Evolutionary conservation across 139 green algal species (phyloP).

Genomic region (Choricystis sp.): DNA sequence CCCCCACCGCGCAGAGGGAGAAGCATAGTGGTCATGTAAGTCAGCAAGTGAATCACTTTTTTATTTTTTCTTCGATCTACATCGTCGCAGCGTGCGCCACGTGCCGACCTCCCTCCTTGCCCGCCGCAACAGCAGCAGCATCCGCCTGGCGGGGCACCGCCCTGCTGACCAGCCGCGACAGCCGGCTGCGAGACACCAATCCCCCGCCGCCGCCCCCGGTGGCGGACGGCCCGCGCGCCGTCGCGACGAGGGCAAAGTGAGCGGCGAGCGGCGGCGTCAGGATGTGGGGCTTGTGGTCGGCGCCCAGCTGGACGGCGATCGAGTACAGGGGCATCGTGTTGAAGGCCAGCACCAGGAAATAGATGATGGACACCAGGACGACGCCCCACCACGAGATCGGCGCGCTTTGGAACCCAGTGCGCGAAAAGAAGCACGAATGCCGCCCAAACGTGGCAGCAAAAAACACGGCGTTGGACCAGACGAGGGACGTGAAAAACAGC

Average conservation of each 20-base stretch:
- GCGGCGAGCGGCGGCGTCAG: not conserved
- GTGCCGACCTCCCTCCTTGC: no score
- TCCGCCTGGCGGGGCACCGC: not conserved
- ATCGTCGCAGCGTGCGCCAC: no score
- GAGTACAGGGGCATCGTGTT: conserved; percentile 6
- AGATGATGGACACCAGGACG: conserved; percentile 1
- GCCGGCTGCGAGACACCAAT: not conserved
- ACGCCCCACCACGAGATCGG: conserved; percentile 1
- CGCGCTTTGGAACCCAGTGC: conserved; percentile 2
- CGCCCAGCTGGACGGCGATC: conserved; percentile 7
- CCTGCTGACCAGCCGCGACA: not conserved
- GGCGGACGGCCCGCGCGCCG: no score
- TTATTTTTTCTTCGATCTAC: no score
- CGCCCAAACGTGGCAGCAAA: conserved; percentile 5
- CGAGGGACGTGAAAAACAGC: conserved; percentile 3
- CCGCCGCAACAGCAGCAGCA: not conserved
- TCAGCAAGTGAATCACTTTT: no score
- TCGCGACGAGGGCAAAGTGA: conserved; percentile 7
- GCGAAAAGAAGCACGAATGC: conserved; percentile 9
- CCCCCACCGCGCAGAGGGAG: no score
- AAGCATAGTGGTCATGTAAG: no score
- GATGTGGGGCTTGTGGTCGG: conserved; percentile 2
- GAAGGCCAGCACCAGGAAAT: not conserved
- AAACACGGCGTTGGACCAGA: conserved; percentile 6
- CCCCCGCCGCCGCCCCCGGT: no score